Conservation (phyloP, 2,329 filamentous ascomycete genomes). For the Fusarium nodosum region DNA sequence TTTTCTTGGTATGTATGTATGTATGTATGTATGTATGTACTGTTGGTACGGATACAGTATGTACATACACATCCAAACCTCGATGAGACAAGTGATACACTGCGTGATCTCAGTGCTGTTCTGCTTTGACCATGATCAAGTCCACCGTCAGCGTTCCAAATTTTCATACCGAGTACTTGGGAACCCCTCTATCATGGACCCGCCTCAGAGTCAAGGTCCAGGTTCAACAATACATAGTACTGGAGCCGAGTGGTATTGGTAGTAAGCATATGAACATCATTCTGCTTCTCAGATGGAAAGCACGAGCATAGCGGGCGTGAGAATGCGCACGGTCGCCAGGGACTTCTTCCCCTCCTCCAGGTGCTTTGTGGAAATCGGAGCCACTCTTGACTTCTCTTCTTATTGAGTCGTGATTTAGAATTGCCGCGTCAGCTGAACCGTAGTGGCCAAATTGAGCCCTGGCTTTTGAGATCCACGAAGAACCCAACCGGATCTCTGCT, state of each 20-base stretch:
- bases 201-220: slow-evolving; percentile 28
- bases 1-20: slow-evolving; percentile 1
- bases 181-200: slow-evolving; percentile 20
- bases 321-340: slow-evolving; percentile 31
- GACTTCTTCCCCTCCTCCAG: slow-evolving; percentile 19
- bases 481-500: slow-evolving; percentile 39
- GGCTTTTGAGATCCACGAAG: slow-evolving; percentile 20
- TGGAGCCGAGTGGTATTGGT: slow-evolving; percentile 23
- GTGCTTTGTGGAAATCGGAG: slow-evolving; percentile 21
- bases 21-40: neutral
- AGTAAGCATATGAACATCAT: slow-evolving; percentile 2
- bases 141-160: slow-evolving; percentile 8
- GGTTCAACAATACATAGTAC: slow-evolving; percentile 5
- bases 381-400: slow-evolving; percentile 18
- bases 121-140: slow-evolving; percentile 26
- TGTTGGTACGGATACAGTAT: neutral
- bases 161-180: slow-evolving; percentile 26
- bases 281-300: slow-evolving; percentile 18
- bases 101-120: slow-evolving; percentile 17
- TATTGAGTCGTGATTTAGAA: slow-evolving; percentile 14
- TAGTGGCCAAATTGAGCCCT: slow-evolving; percentile 25
- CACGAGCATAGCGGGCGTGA: slow-evolving; percentile 25
- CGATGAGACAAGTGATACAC: slow-evolving; percentile 17
- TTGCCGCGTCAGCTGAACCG: slow-evolving; percentile 42
- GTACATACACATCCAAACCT: slow-evolving; percentile 6